Conservation (phyloP, 1,139 yeast species). For the Magnusiomyces sp. region DNA sequence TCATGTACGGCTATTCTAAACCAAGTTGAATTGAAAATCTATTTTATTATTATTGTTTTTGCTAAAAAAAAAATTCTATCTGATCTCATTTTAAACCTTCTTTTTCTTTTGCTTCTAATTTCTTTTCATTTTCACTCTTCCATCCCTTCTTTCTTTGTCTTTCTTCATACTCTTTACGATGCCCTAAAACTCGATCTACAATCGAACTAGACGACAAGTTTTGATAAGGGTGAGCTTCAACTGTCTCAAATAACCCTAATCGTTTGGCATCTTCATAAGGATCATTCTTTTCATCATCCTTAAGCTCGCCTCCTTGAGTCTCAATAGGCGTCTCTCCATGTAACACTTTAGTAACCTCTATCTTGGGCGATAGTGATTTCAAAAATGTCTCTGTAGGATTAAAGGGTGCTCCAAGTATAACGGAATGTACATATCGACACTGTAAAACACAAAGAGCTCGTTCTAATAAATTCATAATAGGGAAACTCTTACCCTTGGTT, state of each 20-base stretch:
- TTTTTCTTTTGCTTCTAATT: conserved; percentile 23
- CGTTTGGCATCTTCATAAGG: conserved; percentile 34
- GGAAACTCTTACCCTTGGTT: conserved; percentile 53
- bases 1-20: too few species aligned
- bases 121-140: conserved; percentile 43
- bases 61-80: too few species aligned
- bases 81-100: background rate
- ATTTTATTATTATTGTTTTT: too few species aligned
- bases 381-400: conserved; percentile 39
- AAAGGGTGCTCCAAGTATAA: conserved; percentile 62
- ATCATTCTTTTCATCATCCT: conserved; percentile 21
- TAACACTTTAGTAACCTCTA: conserved; percentile 39
- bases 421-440: conserved; percentile 75
- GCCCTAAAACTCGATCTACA: conserved; percentile 57
- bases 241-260: conserved; percentile 35
- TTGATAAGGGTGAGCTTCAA: conserved; percentile 51
- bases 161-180: conserved; percentile 63
- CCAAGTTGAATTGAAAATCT: too few species aligned
- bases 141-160: conserved; percentile 73
- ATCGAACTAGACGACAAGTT: conserved; percentile 56
- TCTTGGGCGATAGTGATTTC: conserved; percentile 25
- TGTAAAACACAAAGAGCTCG: conserved; percentile 82
- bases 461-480: conserved; percentile 82
- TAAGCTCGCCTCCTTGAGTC: conserved; percentile 20
- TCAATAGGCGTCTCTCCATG: conserved; percentile 53